A percentile compares a stretch with the other conserved stretches of the same genome.
Conservation (phyloP, 2,329 filamentous ascomycete genomes). For the Sporothrix brasiliensis region DNA sequence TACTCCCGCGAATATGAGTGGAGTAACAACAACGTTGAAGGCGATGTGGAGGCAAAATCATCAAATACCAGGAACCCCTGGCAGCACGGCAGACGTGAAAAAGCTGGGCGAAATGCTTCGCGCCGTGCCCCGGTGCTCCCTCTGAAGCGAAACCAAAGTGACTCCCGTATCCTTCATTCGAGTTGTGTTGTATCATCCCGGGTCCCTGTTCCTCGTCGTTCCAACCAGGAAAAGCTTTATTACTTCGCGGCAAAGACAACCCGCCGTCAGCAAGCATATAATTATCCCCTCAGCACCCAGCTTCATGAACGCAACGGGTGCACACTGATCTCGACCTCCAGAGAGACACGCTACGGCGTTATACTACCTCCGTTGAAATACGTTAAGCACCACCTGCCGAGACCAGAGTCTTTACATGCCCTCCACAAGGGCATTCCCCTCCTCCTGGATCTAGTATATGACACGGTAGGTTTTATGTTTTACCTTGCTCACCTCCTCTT, state of each 20-base stretch:
- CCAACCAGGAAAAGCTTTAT: background rate
- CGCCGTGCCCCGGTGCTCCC: constrained; percentile 1
- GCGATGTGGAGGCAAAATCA: constrained; percentile 8
- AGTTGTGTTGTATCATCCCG: constrained; percentile 8
- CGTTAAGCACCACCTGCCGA: constrained; percentile 10
- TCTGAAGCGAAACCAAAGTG: background rate
- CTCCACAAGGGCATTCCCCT: background rate
- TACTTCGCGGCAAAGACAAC: constrained; percentile 13
- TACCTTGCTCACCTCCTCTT: constrained; percentile 19
- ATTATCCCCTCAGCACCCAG: constrained; percentile 7
- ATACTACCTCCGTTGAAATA: background rate
- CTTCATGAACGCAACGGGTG: background rate
- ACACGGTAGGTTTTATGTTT: background rate
- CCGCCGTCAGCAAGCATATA: constrained; percentile 14
- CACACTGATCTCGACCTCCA: background rate
- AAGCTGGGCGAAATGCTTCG: background rate
- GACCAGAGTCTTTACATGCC: background rate
- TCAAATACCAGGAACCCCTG: constrained; percentile 5
- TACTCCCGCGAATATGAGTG: constrained; percentile 7
- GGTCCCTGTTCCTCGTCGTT: background rate
- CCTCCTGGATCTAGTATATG: background rate
- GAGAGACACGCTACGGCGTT: background rate
- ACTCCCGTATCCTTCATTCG: background rate
- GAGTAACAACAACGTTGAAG: background rate
- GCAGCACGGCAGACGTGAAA: constrained; percentile 15